A percentile compares a stretch with the other conserved stretches of the same genome.
These are phyloP conservation scores for Hyphodiscus hymeniophilus DNA, from an alignment of 495 filamentous ascomycete genomes.

Conservation along the genomic window DNA sequence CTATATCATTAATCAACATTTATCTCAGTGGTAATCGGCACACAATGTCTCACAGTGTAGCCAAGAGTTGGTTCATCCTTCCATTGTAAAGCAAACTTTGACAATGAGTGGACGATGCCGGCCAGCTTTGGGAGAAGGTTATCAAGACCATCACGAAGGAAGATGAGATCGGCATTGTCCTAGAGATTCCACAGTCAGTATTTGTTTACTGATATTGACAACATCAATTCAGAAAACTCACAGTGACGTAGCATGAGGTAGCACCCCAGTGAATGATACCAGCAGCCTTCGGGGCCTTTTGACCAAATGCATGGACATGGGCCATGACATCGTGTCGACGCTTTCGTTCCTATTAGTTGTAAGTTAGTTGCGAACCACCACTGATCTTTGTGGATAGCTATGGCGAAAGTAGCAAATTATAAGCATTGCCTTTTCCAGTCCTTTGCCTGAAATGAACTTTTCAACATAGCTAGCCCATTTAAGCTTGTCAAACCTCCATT, in stretches of 20 bases:
- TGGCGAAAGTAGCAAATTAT: too few relatives aligned
- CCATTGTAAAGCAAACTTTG: conserved; percentile 66
- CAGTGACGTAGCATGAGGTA: conserved; percentile 54
- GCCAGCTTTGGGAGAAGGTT: conserved; percentile 69
- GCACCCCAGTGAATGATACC: conserved; percentile 71
- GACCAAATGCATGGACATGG: conserved; percentile 67
- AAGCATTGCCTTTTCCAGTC: too few relatives aligned
- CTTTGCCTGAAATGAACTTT: too few relatives aligned
- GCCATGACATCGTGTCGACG: conserved; percentile 41
- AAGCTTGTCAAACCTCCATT: too few relatives aligned
- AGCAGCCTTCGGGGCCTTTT: conserved; percentile 70
- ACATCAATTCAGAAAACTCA: too few relatives aligned
- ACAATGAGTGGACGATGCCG: conserved; percentile 72
- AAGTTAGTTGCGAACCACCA: too few relatives aligned
- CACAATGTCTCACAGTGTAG: conserved; percentile 41
- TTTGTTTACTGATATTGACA: too few relatives aligned
- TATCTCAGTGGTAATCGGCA: too few relatives aligned
- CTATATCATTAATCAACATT: not conserved
- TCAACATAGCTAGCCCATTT: too few relatives aligned
- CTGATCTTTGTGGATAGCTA: too few relatives aligned
- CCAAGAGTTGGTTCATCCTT: conserved; percentile 60
- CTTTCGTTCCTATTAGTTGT: conserved; percentile 35
- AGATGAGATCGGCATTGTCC: conserved; percentile 86
- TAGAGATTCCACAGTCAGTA: conserved; percentile 1
- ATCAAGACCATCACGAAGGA: conserved; percentile 52